A percentile compares a stretch with the other conserved stretches of the same genome.
phyloP scores from a whole-genome alignment of 2,329 filamentous ascomycete species.

The Beauveria rudraprayagi region DNA sequence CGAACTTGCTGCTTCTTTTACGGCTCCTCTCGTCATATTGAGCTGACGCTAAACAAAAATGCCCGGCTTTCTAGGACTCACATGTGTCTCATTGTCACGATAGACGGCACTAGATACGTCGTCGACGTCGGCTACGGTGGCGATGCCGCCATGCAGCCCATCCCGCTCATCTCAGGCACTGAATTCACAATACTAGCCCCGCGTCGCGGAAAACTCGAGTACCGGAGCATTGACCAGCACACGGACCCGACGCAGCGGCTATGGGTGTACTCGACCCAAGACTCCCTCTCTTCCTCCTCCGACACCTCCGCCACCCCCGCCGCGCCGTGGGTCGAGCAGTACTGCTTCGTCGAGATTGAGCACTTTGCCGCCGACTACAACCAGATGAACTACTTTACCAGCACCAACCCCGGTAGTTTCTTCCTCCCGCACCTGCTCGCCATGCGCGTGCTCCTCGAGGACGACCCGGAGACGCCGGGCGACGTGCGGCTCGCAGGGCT shows the following conservation, averaged over 20 bases:
- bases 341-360: constrained; percentile 44
- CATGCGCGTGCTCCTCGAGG: constrained; percentile 22
- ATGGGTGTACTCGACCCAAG: constrained; percentile 32
- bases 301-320: neutral
- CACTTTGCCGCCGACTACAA: constrained; percentile 38
- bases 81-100: constrained; percentile 50
- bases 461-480: constrained; percentile 11
- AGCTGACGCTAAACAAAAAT: neutral
- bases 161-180: constrained; percentile 22
- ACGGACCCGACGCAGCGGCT: constrained; percentile 25
- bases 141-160: constrained; percentile 27
- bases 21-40: neutral
- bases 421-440: constrained; percentile 32
- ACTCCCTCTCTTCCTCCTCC: constrained; percentile 20
- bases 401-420: constrained; percentile 26
- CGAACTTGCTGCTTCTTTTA: no score
- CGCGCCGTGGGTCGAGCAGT: constrained; percentile 36
- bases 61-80: constrained; percentile 36
- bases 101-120: constrained; percentile 38
- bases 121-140: constrained; percentile 56
- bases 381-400: constrained; percentile 36
- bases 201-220: constrained; percentile 36
- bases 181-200: constrained; percentile 33
- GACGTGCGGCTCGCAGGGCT: constrained; percentile 24
- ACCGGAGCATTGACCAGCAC: constrained; percentile 24